These are phyloP conservation scores for Hypoxylon rubiginosum DNA, from an alignment of 2,329 filamentous ascomycete genomes.

Conservation along the genomic window DNA sequence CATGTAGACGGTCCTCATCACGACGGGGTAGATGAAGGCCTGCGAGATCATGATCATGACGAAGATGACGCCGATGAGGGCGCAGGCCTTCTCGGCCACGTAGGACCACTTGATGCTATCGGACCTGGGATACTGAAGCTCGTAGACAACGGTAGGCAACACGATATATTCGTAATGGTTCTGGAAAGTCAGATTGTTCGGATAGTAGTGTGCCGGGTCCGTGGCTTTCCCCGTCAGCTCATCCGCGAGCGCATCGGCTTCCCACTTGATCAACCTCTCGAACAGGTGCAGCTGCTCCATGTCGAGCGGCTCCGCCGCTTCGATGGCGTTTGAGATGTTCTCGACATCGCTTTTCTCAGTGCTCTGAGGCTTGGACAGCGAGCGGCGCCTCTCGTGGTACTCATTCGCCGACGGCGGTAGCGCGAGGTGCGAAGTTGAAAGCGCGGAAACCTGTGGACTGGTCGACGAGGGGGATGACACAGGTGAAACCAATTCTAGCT, in stretches of 20 bases:
- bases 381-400: constrained; percentile 59
- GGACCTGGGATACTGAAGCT: constrained; percentile 79
- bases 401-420: constrained; percentile 57
- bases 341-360: constrained; percentile 64
- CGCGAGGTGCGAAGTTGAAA: constrained; percentile 62
- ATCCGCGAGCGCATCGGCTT: constrained; percentile 73
- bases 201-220: constrained; percentile 67
- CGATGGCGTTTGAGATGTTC: constrained; percentile 72
- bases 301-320: constrained; percentile 71
- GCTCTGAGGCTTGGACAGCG: constrained; percentile 51
- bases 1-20: constrained; percentile 75
- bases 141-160: constrained; percentile 83
- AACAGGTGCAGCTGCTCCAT: constrained; percentile 74
- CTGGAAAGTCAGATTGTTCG: constrained; percentile 73
- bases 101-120: constrained; percentile 80
- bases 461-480: constrained; percentile 59
- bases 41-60: constrained; percentile 86
- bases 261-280: constrained; percentile 73
- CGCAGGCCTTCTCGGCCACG: constrained; percentile 77
- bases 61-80: constrained; percentile 79
- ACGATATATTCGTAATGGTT: constrained; percentile 81
- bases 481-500: constrained; percentile 68
- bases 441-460: constrained; percentile 56
- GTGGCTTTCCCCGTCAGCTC: constrained; percentile 75
- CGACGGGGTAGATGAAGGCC: constrained; percentile 81